Conservation (phyloP, 2,329 filamentous ascomycete genomes). For the Rutstroemia sp. region DNA sequence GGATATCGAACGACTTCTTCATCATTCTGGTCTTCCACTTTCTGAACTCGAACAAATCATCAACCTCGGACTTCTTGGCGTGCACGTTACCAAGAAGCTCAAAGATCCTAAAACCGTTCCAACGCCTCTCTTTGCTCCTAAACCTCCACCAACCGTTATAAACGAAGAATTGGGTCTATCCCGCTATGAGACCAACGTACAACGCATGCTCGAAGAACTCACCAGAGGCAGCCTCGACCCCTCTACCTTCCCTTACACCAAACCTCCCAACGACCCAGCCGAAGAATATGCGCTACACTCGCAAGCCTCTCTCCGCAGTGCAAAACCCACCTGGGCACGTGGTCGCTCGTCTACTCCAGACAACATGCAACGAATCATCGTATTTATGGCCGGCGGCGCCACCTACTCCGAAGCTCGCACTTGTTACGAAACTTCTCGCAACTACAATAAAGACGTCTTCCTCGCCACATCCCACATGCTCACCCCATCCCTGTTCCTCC, state of each 20-base stretch:
- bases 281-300: constrained; percentile 47
- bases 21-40: constrained; percentile 71
- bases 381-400: constrained; percentile 92
- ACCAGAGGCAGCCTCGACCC: constrained; percentile 61
- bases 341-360: constrained; percentile 67
- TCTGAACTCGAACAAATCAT: constrained; percentile 65
- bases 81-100: constrained; percentile 60
- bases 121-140: constrained; percentile 64
- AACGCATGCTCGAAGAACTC: constrained; percentile 73
- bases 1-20: constrained; percentile 76
- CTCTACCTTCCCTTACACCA: constrained; percentile 62
- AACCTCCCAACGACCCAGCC: constrained; percentile 57
- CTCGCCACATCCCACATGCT: constrained; percentile 90
- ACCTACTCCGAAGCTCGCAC: constrained; percentile 85
- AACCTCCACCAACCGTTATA: constrained; percentile 45
- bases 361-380: constrained; percentile 81
- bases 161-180: constrained; percentile 80
- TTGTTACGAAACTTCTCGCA: constrained; percentile 78
- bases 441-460: constrained; percentile 73
- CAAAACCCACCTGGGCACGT: constrained; percentile 92
- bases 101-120: constrained; percentile 58
- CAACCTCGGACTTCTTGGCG: constrained; percentile 79
- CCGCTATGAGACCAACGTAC: constrained; percentile 74
- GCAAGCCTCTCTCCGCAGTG: constrained; percentile 75
- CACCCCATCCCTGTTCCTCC: constrained; percentile 72